A percentile compares a stretch with the other conserved stretches of the same genome.
Conservation (phyloP, 2,329 filamentous ascomycete species). For the Aureobasidium sp. region DNA sequence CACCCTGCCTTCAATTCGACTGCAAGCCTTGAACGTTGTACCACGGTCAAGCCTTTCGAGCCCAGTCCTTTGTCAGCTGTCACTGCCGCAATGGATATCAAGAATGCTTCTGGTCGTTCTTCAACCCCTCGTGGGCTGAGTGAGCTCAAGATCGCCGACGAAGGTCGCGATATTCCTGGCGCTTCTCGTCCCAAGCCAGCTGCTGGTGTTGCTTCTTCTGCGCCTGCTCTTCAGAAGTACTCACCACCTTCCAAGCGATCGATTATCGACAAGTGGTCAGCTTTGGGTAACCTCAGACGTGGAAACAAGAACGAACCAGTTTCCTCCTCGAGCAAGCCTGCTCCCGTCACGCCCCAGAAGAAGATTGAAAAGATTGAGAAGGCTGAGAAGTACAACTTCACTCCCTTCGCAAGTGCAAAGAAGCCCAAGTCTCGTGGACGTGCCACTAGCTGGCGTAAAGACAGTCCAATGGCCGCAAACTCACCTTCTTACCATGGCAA, state of each 20-base stretch:
- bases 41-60: slow-evolving; percentile 53
- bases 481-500: slow-evolving; percentile 26
- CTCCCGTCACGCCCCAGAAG: slow-evolving; percentile 24
- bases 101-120: slow-evolving; percentile 42
- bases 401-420: slow-evolving; percentile 30
- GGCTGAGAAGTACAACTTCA: slow-evolving; percentile 24
- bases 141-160: slow-evolving; percentile 48
- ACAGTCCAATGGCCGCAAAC: slow-evolving; percentile 23
- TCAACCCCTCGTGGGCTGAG: slow-evolving; percentile 47
- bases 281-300: slow-evolving; percentile 74
- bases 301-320: slow-evolving; percentile 44
- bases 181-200: slow-evolving; percentile 24
- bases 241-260: slow-evolving; percentile 61
- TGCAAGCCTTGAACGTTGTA: slow-evolving; percentile 31
- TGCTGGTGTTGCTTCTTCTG: slow-evolving; percentile 25
- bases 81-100: slow-evolving; percentile 28
- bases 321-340: slow-evolving; percentile 34
- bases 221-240: slow-evolving; percentile 41
- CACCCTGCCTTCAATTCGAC: slow-evolving; percentile 31
- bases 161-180: slow-evolving; percentile 27
- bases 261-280: slow-evolving; percentile 78
- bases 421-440: slow-evolving; percentile 26
- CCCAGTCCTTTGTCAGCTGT: slow-evolving; percentile 23
- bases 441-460: slow-evolving; percentile 28
- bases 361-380: slow-evolving; percentile 24